These are phyloP conservation scores for Nannochloropsis salina DNA, from an alignment of 108 stramenopile species.

Conservation along the genomic window DNA sequence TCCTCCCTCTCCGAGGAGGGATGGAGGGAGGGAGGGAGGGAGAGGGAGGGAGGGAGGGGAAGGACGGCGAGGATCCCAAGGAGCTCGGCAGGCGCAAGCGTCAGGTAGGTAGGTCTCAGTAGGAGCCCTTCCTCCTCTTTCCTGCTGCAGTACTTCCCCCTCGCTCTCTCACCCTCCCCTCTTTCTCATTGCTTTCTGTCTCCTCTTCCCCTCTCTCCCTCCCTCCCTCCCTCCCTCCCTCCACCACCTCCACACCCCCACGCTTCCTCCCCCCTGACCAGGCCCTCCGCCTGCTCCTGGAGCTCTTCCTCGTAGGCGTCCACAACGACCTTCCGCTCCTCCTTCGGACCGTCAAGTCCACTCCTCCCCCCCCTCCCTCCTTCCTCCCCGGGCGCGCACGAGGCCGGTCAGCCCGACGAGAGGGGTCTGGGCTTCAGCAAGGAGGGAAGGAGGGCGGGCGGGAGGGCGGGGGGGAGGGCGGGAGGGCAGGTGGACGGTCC, in stretches of 20 bases:
- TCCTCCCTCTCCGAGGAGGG: background rate
- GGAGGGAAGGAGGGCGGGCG: background rate
- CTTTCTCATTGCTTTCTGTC: background rate
- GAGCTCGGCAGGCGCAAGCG: background rate
- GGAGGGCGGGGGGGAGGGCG: background rate
- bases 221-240: background rate
- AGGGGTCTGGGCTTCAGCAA: background rate
- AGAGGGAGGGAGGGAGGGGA: background rate
- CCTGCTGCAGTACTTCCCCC: too few species aligned
- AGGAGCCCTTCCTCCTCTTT: too few species aligned
- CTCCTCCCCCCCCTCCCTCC: background rate
- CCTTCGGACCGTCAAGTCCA: slow-evolving; percentile 14
- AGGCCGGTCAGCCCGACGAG: background rate
- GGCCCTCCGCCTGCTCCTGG: slow-evolving; percentile 38
- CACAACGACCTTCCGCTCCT: slow-evolving; percentile 29
- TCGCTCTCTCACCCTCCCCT: background rate
- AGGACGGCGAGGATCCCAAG: background rate
- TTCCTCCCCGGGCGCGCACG: slow-evolving; percentile 14
- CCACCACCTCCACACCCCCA: too few species aligned
- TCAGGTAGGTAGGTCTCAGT: background rate
- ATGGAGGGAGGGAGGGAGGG: slow-evolving; percentile 1
- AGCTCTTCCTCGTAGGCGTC: slow-evolving; percentile 41
- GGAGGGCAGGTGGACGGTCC: background rate
- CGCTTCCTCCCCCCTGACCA: too few species aligned
- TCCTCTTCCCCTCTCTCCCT: background rate